phyloP scores from a whole-genome alignment of 371 early-diverging fungal species.

The Rhizomucor miehei region DNA sequence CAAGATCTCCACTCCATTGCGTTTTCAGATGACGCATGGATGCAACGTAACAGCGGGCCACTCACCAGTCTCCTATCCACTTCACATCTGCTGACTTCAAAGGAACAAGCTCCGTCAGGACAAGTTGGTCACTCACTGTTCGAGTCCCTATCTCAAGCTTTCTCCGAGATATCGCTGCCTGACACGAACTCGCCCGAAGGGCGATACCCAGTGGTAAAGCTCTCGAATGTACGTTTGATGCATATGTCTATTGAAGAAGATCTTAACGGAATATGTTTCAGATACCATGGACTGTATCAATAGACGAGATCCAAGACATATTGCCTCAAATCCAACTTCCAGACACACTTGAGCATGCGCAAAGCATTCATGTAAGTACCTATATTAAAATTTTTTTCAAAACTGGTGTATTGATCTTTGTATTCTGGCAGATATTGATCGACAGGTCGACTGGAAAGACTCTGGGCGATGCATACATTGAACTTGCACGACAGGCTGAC shows the following conservation, averaged over 20 bases:
- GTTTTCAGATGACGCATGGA: too few species aligned
- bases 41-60: too few species aligned
- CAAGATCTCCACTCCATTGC: too few species aligned
- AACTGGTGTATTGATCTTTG: too few species aligned
- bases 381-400: too few species aligned
- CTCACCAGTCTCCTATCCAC: too few species aligned
- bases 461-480: conserved; percentile 45
- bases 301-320: conserved; percentile 18
- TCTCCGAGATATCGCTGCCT: too few species aligned
- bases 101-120: too few species aligned
- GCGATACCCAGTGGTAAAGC: conserved; percentile 12
- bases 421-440: neutral
- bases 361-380: conserved; percentile 31
- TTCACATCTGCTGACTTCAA: too few species aligned
- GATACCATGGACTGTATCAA: conserved; percentile 39
- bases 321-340: conserved; percentile 21
- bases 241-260: neutral
- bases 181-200: neutral
- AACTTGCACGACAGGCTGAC: conserved; percentile 35
- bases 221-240: conserved; percentile 18
- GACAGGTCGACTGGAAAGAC: conserved; percentile 54
- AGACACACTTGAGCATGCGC: conserved; percentile 15
- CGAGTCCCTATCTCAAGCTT: too few species aligned
- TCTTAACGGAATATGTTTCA: neutral
- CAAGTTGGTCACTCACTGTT: too few species aligned